These are phyloP conservation scores for Ophiocordyceps sinensis DNA, from an alignment of 2,329 filamentous ascomycete genomes.

Conservation along the genomic window DNA sequence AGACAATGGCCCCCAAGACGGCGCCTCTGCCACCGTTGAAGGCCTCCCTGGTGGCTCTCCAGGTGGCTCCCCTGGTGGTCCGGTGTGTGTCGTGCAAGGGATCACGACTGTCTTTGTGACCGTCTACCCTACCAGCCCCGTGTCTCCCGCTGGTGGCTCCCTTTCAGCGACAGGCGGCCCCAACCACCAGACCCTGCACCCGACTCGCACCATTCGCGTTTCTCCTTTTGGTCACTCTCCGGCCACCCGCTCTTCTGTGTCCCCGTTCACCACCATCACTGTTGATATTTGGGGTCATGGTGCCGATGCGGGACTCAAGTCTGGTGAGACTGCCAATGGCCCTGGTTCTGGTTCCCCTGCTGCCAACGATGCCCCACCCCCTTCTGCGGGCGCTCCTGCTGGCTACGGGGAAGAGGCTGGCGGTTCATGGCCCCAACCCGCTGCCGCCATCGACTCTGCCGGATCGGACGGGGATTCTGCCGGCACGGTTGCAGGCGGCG, in stretches of 20 bases:
- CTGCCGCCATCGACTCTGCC: constrained; percentile 4
- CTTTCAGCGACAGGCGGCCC: constrained; percentile 5
- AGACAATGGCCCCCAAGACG: constrained; percentile 1
- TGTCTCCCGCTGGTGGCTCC: constrained; percentile 2
- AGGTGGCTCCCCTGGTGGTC: constrained; percentile 2
- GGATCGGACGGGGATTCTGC: constrained; percentile 5
- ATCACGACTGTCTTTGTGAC: constrained; percentile 35
- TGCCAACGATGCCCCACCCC: constrained; percentile 2
- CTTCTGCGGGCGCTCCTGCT: not conserved
- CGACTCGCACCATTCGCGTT: constrained; percentile 13
- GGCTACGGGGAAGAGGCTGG: constrained; percentile 3
- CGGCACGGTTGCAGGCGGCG: constrained; percentile 2
- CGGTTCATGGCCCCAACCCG: constrained; percentile 6
- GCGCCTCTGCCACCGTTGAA: constrained; percentile 1
- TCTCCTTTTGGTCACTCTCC: constrained; percentile 8
- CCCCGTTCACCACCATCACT: constrained; percentile 20
- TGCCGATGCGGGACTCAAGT: constrained; percentile 2
- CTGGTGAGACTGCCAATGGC: constrained; percentile 2
- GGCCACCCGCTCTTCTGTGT: constrained; percentile 6
- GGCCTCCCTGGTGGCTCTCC: not conserved
- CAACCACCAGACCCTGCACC: constrained; percentile 7
- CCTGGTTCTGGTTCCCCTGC: constrained; percentile 4
- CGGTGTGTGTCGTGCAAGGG: constrained; percentile 23
- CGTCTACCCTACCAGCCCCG: constrained; percentile 20
- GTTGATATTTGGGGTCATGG: constrained; percentile 18